Evolutionary conservation across 1,284 basidiomycete genomes (phyloP), one percentile per base, ranked within the genome.

Genomic region (Moesziomyces globuligerus): DNA sequence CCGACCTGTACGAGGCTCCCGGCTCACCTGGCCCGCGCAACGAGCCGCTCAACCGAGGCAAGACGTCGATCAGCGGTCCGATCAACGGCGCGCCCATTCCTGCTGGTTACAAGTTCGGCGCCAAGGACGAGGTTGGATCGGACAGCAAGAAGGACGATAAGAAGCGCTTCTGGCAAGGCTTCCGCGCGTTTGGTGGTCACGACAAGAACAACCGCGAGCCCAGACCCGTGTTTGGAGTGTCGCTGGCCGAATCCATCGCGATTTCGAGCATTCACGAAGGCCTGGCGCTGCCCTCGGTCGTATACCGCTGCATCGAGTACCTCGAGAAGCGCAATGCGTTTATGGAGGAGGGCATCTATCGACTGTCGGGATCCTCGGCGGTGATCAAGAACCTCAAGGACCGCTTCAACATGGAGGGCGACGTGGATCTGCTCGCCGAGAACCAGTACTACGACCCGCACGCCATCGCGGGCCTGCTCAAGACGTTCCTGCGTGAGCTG

Each of bases 311-410:
- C 74, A 82, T 85, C 41, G 83, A 85, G 57, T 84, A 83, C 51
- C 78, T 85, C 21, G 83, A 84, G 48, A 87, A 89, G 29, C 93
- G 93, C 83, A 88, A 92, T 78, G 95, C 95, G 10, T 91, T 96
- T 71, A 89, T 91, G 76, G 95, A 99, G 81, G 95, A 99, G 84
- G 95, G 95, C 34, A 96, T 99, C 72, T 99, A 98, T 84, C 89
- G 95, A 49, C 85, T 98, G 51, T 78, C 72, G 4, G 81, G 81
- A 28, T 75, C 71, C 39, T 72, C 78, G 4, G 92, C 93, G 25
- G 93, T 94, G 50, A 94, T 98, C 85, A 97, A 97, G 86, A 89
- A 86, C 42, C 86, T 98, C 57, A 93, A 91, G 79, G 95, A 98
- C 79, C 88, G 90, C 59, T 99, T 98, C 85, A 96, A 98, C 83